Conservation (phyloP, 148 eudicot species). For the Camellia sinensis region DNA sequence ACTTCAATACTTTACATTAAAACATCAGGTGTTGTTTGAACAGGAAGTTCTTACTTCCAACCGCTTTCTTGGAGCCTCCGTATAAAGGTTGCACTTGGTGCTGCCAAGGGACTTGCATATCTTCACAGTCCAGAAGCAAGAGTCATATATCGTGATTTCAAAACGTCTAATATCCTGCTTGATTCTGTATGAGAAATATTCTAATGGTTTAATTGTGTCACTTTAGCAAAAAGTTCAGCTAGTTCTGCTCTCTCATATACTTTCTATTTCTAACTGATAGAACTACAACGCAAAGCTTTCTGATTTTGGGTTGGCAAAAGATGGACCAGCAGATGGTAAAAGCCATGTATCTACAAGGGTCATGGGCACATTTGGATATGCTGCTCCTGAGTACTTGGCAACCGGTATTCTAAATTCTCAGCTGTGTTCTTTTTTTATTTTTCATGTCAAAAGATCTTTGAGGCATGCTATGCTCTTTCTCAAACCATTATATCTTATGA, state of each 20-base stretch:
- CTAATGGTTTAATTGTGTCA: background rate
- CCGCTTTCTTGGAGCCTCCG: slow-evolving; percentile 76
- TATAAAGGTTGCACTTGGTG: slow-evolving; percentile 78
- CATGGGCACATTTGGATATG: slow-evolving; percentile 69
- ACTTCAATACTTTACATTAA: background rate
- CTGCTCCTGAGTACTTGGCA: slow-evolving; percentile 57
- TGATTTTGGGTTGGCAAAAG: slow-evolving; percentile 89
- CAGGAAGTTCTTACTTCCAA: slow-evolving; percentile 61
- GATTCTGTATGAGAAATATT: slow-evolving; percentile 58
- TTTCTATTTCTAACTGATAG: slow-evolving; percentile 29
- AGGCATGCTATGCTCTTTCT: background rate
- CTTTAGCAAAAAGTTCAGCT: background rate
- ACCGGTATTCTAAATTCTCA: slow-evolving; percentile 35
- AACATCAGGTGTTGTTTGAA: slow-evolving; percentile 15
- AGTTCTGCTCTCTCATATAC: slow-evolving; percentile 1
- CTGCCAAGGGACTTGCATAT: slow-evolving; percentile 85
- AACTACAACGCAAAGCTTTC: slow-evolving; percentile 76
- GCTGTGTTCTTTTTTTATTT: background rate
- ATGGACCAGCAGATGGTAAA: slow-evolving; percentile 62
- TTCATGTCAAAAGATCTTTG: background rate
- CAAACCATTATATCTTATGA: too few relatives aligned
- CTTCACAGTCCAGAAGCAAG: slow-evolving; percentile 73
- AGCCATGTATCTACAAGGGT: slow-evolving; percentile 83
- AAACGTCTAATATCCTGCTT: slow-evolving; percentile 74
- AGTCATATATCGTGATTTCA: slow-evolving; percentile 87